Evolutionary conservation across 169 alveolate genomes (phyloP).

Genomic region (Pseudocohnilembus persalinus): DNA sequence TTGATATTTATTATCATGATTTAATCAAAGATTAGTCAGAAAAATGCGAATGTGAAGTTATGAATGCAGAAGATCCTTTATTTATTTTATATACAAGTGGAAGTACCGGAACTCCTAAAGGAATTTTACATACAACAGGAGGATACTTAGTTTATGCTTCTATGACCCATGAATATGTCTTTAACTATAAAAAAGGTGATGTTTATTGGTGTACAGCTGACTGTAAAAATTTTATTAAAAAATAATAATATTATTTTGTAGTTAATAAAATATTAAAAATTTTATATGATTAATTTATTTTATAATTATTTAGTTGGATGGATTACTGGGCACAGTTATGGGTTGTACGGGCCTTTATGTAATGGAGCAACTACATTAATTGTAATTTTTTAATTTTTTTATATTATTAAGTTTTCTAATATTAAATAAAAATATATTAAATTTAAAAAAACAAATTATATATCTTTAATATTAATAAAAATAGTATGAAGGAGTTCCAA

Average conservation of each 20-base stretch:
- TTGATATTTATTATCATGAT: constrained; percentile 36
- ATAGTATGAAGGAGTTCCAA: constrained; percentile 89
- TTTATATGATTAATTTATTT: too few relatives aligned
- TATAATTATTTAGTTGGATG: constrained; percentile 67
- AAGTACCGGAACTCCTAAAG: constrained; percentile 88
- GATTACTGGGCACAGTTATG: constrained; percentile 88
- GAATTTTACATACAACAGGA: constrained; percentile 84
- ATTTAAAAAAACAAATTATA: too few relatives aligned
- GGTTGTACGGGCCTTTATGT: constrained; percentile 86
- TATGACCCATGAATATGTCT: constrained; percentile 73
- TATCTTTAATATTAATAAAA: too few relatives aligned
- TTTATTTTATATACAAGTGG: constrained; percentile 82
- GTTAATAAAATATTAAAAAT: too few relatives aligned
- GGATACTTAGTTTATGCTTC: constrained; percentile 75
- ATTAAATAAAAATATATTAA: too few relatives aligned
- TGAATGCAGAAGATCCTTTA: constrained; percentile 62
- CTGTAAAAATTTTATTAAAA: neutral
- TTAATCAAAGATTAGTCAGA: constrained; percentile 38
- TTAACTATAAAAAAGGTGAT: constrained; percentile 70
- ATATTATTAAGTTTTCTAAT: neutral
- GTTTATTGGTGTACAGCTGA: constrained; percentile 80
- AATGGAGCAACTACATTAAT: constrained; percentile 37
- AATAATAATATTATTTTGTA: too few relatives aligned
- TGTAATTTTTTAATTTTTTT: neutral
- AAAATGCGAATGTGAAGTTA: constrained; percentile 47